Percentiles rank a stretch among this genome's conserved stretches.
Evolutionary conservation across 2,329 filamentous ascomycete genomes (phyloP).

Genomic region (Paracoccidioides lutzii): DNA sequence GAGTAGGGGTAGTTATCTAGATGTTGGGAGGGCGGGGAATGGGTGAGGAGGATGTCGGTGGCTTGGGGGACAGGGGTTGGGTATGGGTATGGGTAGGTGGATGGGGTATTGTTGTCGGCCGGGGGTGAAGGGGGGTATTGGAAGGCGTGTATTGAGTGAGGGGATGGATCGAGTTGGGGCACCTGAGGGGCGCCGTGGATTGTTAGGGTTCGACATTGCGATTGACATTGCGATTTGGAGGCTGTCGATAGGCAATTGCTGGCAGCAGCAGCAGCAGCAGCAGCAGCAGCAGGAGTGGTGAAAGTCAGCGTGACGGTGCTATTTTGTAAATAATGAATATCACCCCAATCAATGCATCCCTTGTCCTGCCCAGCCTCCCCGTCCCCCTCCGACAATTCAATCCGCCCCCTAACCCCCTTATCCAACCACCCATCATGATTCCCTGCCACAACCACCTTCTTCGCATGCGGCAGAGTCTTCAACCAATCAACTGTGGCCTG

Average conservation of each 20-base stretch:
- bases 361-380: neutral
- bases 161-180: constrained; percentile 47
- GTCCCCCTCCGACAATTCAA: constrained; percentile 13
- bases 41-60: constrained; percentile 69
- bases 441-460: constrained; percentile 73
- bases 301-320: constrained; percentile 52
- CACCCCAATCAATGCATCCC: constrained; percentile 47
- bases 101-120: constrained; percentile 40
- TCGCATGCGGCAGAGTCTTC: constrained; percentile 53
- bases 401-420: constrained; percentile 41
- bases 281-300: constrained; percentile 23
- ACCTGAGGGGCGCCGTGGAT: constrained; percentile 76
- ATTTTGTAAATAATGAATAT: constrained; percentile 64
- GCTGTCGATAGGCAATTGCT: too few relatives aligned
- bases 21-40: constrained; percentile 64
- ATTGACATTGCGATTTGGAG: constrained; percentile 45
- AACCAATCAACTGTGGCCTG: constrained; percentile 82
- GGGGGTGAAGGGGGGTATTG: constrained; percentile 49
- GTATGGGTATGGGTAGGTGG: constrained; percentile 51
- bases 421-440: constrained; percentile 89
- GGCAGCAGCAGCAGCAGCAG: too few relatives aligned
- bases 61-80: constrained; percentile 54
- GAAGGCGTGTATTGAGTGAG: constrained; percentile 61
- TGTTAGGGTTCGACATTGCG: constrained; percentile 42
- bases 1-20: constrained; percentile 43